Conservation (phyloP, 305 asterid genomes). For the Fraxinus floribunda region DNA sequence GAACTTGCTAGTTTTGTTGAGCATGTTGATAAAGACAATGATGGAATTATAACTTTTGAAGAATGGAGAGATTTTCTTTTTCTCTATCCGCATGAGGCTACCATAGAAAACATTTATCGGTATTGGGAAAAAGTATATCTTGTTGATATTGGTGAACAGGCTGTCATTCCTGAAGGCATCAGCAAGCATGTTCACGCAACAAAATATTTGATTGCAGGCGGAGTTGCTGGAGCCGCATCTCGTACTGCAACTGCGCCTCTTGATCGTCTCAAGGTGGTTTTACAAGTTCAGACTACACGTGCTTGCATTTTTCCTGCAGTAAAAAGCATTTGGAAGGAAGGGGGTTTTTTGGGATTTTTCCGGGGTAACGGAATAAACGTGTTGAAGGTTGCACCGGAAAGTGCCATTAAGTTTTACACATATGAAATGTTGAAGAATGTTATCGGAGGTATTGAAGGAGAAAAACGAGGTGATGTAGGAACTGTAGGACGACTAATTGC, state of each 20-base stretch:
- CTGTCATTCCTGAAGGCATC: slow-evolving; percentile 93
- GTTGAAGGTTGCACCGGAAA: slow-evolving; percentile 94
- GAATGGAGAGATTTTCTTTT: slow-evolving; percentile 98
- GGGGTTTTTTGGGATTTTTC: slow-evolving; percentile 65
- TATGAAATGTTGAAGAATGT: slow-evolving; percentile 71
- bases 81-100: slow-evolving; percentile 92
- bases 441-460: slow-evolving; percentile 56
- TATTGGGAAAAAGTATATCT: slow-evolving; percentile 91
- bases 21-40: slow-evolving; percentile 90
- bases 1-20: slow-evolving; percentile 98
- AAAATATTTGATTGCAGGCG: slow-evolving; percentile 90
- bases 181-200: slow-evolving; percentile 79
- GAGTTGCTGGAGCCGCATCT: slow-evolving; percentile 96
- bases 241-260: slow-evolving; percentile 97
- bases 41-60: slow-evolving; percentile 92
- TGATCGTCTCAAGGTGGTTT: slow-evolving; percentile 80
- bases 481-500: slow-evolving; percentile 70
- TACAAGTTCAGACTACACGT: slow-evolving; percentile 86
- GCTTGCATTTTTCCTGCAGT: slow-evolving; percentile 65
- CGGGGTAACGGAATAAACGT: slow-evolving; percentile 92
- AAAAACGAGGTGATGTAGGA: slow-evolving; percentile 50
- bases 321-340: slow-evolving; percentile 70
- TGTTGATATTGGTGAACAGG: slow-evolving; percentile 94
- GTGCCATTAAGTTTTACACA: slow-evolving; percentile 90
- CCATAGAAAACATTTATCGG: slow-evolving; percentile 82